phyloP scores from a whole-genome alignment of 768 basidiomycete genomes.

The Vishniacozyma victoriae region DNA sequence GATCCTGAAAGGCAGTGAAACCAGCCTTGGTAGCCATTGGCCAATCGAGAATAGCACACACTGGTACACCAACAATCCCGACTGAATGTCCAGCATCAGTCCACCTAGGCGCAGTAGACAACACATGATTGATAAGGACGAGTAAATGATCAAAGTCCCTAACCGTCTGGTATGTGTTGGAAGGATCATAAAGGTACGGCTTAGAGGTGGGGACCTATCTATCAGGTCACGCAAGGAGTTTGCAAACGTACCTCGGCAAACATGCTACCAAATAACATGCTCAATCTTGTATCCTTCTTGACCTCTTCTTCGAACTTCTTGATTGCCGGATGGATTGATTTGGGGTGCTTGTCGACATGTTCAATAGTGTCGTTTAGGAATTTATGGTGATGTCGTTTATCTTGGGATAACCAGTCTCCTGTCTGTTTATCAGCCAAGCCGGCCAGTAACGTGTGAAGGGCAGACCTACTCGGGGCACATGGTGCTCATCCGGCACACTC shows the following conservation, averaged over 20 bases:
- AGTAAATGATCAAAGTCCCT: conserved; percentile 51
- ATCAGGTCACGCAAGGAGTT: not conserved
- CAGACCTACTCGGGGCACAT: conserved; percentile 28
- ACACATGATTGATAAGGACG: conserved; percentile 50
- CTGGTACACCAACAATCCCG: conserved; percentile 52
- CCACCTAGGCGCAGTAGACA: conserved; percentile 51
- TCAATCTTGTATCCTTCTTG: conserved; percentile 41
- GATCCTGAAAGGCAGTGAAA: conserved; percentile 48
- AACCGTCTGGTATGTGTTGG: conserved; percentile 43
- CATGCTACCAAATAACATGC: conserved; percentile 45
- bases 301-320: conserved; percentile 45
- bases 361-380: conserved; percentile 37
- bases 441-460: conserved; percentile 2
- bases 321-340: conserved; percentile 39
- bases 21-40: conserved; percentile 51
- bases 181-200: conserved; percentile 39
- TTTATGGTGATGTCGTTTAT: conserved; percentile 42
- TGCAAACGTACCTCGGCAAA: conserved; percentile 40
- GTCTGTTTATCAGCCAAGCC: too few species aligned
- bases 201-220: conserved; percentile 34
- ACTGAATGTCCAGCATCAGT: conserved; percentile 43
- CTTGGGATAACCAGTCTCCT: conserved; percentile 43
- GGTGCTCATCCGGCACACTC: conserved; percentile 37
- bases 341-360: conserved; percentile 42
- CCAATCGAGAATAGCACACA: conserved; percentile 52